Evolutionary conservation across 2,329 filamentous ascomycete species (phyloP), one percentile per base, ranked within the genome.

Genomic region (Microcyclospora pomicola): DNA sequence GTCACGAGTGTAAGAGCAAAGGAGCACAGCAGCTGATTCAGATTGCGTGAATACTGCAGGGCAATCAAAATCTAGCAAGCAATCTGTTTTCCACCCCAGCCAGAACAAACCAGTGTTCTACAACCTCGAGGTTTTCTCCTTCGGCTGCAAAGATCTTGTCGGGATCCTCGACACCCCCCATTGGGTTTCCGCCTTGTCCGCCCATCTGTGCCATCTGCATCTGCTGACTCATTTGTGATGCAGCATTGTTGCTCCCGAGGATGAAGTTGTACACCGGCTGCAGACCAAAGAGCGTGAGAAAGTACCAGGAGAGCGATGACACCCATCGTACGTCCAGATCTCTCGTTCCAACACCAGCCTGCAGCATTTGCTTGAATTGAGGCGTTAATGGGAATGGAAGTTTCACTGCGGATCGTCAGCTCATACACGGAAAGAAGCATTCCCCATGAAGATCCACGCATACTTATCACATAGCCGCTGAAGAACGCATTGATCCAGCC

Each of bases 401-500:
- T 77, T 95, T 95, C 75, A 98, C 86, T 77, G 50, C 43, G 14
- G 7, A 14, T 11, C 24, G 36, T 7, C 10, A 15, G 12, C 14
- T 31, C 34, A 29, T 24, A 19, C 14, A 11, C 13, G 13, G 9
- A 31, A n/a, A 6, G 3, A 36, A 27, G 15, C 33, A 14, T 12
- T 15, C n/a, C 13, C 13, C 6, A 6, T 12, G 12, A 6, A 3
- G 5, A 15, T 5, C 12, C 5, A 31, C 13, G 6, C 77, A 54
- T 69, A 93, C 85, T 85, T 45, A 98, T 95, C 34, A 98, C 91
- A 57, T 95, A 98, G 27, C 91, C 91, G 37, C 85, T 92, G 55
- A 98, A 98, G 59, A 96, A 98, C 0, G 91, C 87, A 65, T 98
- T 98, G 60, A 98, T 96, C 91, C 91, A 98, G 49, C 88, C 91